Evolutionary conservation across 179 eudicot species (phyloP).

Genomic region (Carnegiea gigantea): DNA sequence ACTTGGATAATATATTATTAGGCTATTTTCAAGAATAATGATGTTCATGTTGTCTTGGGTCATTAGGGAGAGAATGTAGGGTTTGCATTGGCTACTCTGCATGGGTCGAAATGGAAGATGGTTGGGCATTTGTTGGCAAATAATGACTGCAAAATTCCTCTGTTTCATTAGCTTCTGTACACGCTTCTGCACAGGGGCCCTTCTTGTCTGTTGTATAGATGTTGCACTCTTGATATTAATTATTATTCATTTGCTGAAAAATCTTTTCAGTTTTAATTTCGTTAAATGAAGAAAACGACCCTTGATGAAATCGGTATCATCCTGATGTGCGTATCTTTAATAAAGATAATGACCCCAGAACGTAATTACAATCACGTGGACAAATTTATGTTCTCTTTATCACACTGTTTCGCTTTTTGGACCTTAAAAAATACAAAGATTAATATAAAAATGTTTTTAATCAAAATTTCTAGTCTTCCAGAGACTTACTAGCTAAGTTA

Average conservation of each 20-base stretch:
- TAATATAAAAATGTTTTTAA: too few relatives aligned
- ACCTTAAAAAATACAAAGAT: too few relatives aligned
- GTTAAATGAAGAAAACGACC: constrained; percentile 5
- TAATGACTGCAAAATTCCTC: constrained; percentile 1
- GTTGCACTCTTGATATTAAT: neutral
- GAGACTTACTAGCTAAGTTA: neutral
- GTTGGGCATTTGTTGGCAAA: neutral
- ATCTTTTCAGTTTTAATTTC: neutral
- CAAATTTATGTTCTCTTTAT: too few relatives aligned
- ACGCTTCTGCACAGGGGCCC: neutral
- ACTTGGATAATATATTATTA: too few relatives aligned
- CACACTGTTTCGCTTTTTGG: too few relatives aligned
- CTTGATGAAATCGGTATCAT: neutral
- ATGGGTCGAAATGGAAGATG: too few relatives aligned
- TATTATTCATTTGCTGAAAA: neutral
- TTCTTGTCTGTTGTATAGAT: neutral
- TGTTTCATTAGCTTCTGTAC: neutral
- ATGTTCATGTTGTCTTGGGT: too few relatives aligned
- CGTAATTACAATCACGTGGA: neutral
- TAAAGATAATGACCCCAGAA: neutral
- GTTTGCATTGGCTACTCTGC: neutral
- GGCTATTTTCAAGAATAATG: too few relatives aligned
- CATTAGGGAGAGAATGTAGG: neutral
- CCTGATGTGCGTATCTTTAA: neutral
- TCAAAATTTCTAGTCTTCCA: too few relatives aligned